Base-by-base conservation (phyloP, 1,284 basidiomycete species). In the Stygiomarasmius scandens region DNA sequence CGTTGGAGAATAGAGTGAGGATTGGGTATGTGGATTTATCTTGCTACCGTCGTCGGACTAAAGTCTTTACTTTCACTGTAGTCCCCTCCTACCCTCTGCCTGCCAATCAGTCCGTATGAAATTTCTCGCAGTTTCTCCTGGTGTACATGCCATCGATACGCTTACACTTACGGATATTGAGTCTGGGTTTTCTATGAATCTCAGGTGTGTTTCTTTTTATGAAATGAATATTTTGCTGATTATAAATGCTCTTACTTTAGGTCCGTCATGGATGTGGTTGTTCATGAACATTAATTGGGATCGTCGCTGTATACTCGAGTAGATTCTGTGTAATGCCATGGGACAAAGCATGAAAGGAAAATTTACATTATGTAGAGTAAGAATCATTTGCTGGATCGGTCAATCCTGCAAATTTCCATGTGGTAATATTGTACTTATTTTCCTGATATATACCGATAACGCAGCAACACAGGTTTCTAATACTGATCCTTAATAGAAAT, bases 21-120 rank as follows among this genome's bases (percentile, higher is more conserved):
- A 84, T 95, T 53, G 93, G 90, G 90, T 91, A 64, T 66, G 86
- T 77, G 19, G 23, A 16, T 56, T 34, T 32, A 16, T 41, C 5
- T 25, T 16, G 23, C 38, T 16, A 9, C 23, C 58, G 60, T 38
- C 44, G 54, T 44, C 49, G 32, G 23, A 27, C 38, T 49, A 50
- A 56, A 47, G 12, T 16, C 44, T 11, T 45, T 47, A 29, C 25
- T 51, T 20, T 19, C 8, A 9, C 38, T 41, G n/a, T 19, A 92
- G 93, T 9, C 93, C 93, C 0, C 77, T 96, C 14, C 77, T 85
- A 14, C 90, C 92, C 2, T 86, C 85, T 9, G 87, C 92, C 1
- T 93, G 90, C 67, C 90, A 95, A 66, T 90, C 89, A 20, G 89
- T 95, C n/a, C 79, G 92, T 34, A 90, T 95, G 83, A 82, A 89